phyloP scores from a whole-genome alignment of 176 grass and related monocot species.

The Hyparrhenia diplandra region DNA sequence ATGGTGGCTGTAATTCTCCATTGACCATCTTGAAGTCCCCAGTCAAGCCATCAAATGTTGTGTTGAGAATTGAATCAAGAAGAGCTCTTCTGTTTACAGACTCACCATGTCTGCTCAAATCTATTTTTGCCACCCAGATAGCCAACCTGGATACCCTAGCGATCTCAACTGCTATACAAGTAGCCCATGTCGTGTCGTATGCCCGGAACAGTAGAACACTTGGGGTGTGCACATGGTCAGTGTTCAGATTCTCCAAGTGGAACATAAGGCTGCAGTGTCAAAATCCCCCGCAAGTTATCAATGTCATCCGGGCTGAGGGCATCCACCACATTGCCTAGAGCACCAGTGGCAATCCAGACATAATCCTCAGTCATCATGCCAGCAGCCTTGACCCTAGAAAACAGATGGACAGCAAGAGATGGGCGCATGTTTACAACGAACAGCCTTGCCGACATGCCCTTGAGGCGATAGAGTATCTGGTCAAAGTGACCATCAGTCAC shows the following conservation, averaged over 20 bases:
- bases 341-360: slow-evolving; percentile 38
- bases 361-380: slow-evolving; percentile 31
- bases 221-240: neutral
- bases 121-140: neutral
- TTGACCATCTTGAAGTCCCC: slow-evolving; percentile 33
- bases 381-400: neutral
- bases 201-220: slow-evolving; percentile 17
- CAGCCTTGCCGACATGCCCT: slow-evolving; percentile 31
- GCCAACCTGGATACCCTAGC: neutral
- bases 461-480: slow-evolving; percentile 33
- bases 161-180: slow-evolving; percentile 26
- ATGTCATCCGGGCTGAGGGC: neutral
- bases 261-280: slow-evolving; percentile 31
- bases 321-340: neutral
- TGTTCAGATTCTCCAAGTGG: neutral
- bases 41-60: slow-evolving; percentile 30
- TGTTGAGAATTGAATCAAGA: slow-evolving; percentile 30
- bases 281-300: slow-evolving; percentile 32
- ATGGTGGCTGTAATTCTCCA: slow-evolving; percentile 30
- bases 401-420: slow-evolving; percentile 4
- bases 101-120: neutral
- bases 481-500: slow-evolving; percentile 20
- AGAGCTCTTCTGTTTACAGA: slow-evolving; percentile 16
- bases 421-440: slow-evolving; percentile 35
- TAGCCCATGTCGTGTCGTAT: slow-evolving; percentile 24